Percentiles rank a stretch among this genome's conserved stretches.
Evolutionary conservation across 768 basidiomycete genomes (phyloP).

Genomic region (Xerocomellus amylosporus): DNA sequence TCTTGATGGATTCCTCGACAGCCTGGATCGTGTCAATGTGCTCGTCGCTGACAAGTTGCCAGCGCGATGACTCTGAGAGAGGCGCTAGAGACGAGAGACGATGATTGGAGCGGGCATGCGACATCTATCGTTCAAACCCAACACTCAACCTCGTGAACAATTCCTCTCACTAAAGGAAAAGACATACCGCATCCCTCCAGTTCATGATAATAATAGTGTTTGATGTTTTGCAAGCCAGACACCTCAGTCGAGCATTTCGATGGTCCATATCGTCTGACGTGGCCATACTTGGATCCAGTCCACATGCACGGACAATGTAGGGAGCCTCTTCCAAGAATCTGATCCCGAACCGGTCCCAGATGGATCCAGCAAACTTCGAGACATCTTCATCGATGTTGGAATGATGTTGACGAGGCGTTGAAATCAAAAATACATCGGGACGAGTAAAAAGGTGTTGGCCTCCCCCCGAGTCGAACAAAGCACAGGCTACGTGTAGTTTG

Average conservation of each 20-base stretch:
- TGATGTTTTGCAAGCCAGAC: neutral
- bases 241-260: constrained; percentile 2
- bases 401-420: too few species aligned
- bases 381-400: neutral
- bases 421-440: neutral
- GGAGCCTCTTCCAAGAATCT: neutral
- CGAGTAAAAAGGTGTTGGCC: neutral
- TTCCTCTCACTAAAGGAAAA: neutral
- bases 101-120: neutral
- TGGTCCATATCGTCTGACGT: constrained; percentile 11
- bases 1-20: too few species aligned
- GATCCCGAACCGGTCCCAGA: neutral
- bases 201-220: neutral
- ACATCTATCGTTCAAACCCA: neutral
- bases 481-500: constrained; percentile 10
- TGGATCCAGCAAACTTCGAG: neutral
- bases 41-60: neutral
- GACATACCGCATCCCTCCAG: constrained; percentile 13
- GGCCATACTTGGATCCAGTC: constrained; percentile 6
- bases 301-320: constrained; percentile 2
- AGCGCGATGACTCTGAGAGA: neutral
- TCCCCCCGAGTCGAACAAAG: neutral
- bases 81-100: neutral
- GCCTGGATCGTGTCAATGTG: neutral
- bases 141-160: neutral